Base-by-base conservation (phyloP, 345 rosid genomes). In the Adansonia digitata region DNA sequence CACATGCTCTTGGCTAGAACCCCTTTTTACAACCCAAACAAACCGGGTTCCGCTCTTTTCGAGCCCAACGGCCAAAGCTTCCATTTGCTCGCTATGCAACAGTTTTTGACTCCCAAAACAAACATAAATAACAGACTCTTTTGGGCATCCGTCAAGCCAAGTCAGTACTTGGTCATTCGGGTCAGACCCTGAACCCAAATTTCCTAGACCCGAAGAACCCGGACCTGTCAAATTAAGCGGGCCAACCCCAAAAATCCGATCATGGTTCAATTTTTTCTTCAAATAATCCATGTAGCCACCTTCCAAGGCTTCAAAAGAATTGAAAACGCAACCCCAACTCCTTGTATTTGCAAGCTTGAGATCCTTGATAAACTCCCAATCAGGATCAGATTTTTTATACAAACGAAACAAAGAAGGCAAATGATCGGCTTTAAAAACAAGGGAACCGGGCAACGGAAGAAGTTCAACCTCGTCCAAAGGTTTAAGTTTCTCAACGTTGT, bases 41-140 rank as follows among this genome's bases (percentile, higher is more conserved):
- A 90, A 92, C 2, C 79, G 83, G 70, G 53, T 77, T 75, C 74
- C 81, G 64, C 94, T 86, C 70, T 74, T 86, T 45, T 90, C 97
- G 0, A 92, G 86, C 46, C 87, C 88, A 3, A 20, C 7, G 18
- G 86, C 94, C 64, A 92, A 18, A 22, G 86, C 90, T 69, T 82
- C 83, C 74, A 84, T 77, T 56, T 88, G 94, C 0, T 83, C 80
- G 43, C 49, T 77, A 1, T 7, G 72, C 74, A 92, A 63, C 51
- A 71, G 49, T 70, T 84, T 87, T 62, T 88, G 91, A 78, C 93
- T 90, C 62, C 93, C 97, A 15, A 92, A 92, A 63, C 90, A 86
- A 5, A 90, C 82, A 51, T 90, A 92, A 0, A 88, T 63, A 59
- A 92, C 97, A 0, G 89, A 90, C 13, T 75, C 84, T 5, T 82